A percentile compares a stretch with the other conserved stretches of the same genome.
These are phyloP conservation scores for Alternaria panax DNA, from an alignment of 2,329 filamentous ascomycete genomes.

Conservation along the genomic window DNA sequence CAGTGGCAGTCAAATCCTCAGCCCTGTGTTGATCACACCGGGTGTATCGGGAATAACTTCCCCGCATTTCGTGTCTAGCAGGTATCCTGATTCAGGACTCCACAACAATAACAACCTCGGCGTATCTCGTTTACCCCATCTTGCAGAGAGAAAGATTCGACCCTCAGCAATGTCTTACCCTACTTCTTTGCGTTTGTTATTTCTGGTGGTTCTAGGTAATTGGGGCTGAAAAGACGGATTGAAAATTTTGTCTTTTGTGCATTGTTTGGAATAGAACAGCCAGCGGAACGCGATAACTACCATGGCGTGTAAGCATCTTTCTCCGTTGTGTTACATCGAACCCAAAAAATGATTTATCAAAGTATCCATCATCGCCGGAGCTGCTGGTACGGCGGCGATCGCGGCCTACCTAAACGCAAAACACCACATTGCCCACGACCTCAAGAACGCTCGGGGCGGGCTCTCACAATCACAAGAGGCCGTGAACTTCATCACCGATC, in stretches of 20 bases:
- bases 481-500: constrained; percentile 28
- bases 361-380: constrained; percentile 41
- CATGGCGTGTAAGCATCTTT: constrained; percentile 21
- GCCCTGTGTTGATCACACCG: background rate
- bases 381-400: constrained; percentile 36
- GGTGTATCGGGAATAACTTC: background rate
- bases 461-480: constrained; percentile 25
- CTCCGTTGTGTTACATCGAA: too few species aligned
- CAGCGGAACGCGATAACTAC: background rate
- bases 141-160: background rate
- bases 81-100: background rate
- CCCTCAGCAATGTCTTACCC: background rate
- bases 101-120: constrained; percentile 7
- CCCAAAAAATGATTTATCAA: background rate
- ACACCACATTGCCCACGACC: constrained; percentile 41
- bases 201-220: background rate
- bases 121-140: background rate
- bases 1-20: background rate
- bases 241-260: background rate
- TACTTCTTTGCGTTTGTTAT: background rate
- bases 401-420: constrained; percentile 50
- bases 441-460: constrained; percentile 28
- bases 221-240: background rate
- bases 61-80: background rate
- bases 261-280: background rate